Evolutionary conservation across 768 basidiomycete species (phyloP), one percentile per base, ranked within the genome.

Genomic region (Ramaria sp.): DNA sequence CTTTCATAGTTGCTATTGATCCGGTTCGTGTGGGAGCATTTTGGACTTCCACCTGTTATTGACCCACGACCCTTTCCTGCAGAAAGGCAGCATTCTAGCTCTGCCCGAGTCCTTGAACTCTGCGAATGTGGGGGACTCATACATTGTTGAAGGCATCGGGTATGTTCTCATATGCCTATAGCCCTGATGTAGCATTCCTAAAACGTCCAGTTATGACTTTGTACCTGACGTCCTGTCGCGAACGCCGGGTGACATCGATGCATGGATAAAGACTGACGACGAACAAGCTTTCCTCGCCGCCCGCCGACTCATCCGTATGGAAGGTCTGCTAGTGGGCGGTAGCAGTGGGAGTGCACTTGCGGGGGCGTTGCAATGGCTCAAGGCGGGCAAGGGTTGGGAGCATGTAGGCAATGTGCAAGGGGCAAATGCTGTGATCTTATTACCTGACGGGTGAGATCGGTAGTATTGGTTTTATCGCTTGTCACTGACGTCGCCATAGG

Each of bases 131-230:
- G 83, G 78, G 10, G 65, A 63, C 27, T 70, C 72, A 53, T 98
- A 97, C 64, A 67, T 83, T 51, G 83, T 97, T 20, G 96, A 99
- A 68, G 96, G 96, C n/a, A 98, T 97, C 54, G 96, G 96, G 55
- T 74, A 68, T 62, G 66, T 57, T 31, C 46, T n/a, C 6, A 22
- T 33, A n/a, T n/a, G n/a, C n/a, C n/a, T n/a, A n/a, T n/a, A n/a
- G n/a, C n/a, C n/a, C n/a, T n/a, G n/a, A n/a, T n/a, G n/a, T 42
- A 22, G 20, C 20, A 1, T 9, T 51, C 60, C 41, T n/a, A n/a
- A n/a, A n/a, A n/a, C n/a, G n/a, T n/a, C n/a, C 56, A 74, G 72
- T 27, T 92, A 93, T 63, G 91, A 95, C 68, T 95, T 95, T 66
- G 66, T 95, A 46, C 94, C 95, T 0, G 80, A 88, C 43, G 94